Percentiles rank a stretch among this genome's conserved stretches.
Conservation (phyloP, 2,329 filamentous ascomycete species). For the Ophiosphaerella narmari region DNA sequence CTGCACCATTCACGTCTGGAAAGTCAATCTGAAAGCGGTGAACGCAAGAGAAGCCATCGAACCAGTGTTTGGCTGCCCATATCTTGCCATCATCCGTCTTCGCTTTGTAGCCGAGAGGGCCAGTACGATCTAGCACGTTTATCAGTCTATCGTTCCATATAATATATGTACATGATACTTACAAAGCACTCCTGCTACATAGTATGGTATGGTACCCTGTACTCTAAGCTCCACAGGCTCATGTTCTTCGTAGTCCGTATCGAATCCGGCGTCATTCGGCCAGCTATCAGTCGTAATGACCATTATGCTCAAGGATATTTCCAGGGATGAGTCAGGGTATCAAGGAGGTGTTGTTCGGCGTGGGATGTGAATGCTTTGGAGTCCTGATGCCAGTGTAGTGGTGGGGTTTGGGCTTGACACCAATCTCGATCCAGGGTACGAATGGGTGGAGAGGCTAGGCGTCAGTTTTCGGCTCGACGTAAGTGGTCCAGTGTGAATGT, state of each 20-base stretch:
- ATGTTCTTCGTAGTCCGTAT: constrained; percentile 67
- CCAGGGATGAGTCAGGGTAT: background rate
- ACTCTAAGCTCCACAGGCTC: constrained; percentile 67
- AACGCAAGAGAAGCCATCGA: constrained; percentile 73
- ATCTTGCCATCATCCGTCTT: constrained; percentile 63
- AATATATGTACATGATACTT: background rate
- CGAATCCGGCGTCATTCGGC: constrained; percentile 55
- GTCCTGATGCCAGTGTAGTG: too few relatives aligned
- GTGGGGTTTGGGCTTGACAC: too few relatives aligned
- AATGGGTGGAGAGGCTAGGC: too few relatives aligned
- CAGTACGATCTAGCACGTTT: constrained; percentile 52
- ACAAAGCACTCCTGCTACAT: constrained; percentile 71
- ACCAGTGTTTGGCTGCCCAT: constrained; percentile 74
- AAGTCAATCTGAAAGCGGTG: constrained; percentile 73
- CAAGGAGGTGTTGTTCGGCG: too few relatives aligned
- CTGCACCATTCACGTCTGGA: constrained; percentile 37
- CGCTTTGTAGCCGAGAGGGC: constrained; percentile 68
- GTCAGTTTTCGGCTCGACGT: too few relatives aligned
- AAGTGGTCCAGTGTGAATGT: too few relatives aligned
- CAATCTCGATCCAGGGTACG: too few relatives aligned
- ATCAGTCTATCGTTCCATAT: too few relatives aligned
- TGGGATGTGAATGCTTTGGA: too few relatives aligned
- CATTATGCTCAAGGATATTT: background rate
- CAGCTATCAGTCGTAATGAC: constrained; percentile 25
- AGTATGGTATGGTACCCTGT: constrained; percentile 69